Evolutionary conservation across 345 rosid species (phyloP).

Genomic region (Brassica nigra): DNA sequence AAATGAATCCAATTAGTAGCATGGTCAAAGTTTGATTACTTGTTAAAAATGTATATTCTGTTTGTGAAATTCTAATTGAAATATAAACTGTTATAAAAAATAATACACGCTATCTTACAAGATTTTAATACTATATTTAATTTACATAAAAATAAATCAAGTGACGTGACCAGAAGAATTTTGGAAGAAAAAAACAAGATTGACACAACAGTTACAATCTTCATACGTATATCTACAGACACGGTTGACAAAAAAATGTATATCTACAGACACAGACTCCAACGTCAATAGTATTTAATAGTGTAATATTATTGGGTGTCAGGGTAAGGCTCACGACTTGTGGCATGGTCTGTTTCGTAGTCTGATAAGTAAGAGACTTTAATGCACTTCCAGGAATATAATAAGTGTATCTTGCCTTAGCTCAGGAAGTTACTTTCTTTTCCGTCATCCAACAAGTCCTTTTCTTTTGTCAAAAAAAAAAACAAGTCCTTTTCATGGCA

Average conservation of each 20-base stretch:
- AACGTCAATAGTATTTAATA: neutral
- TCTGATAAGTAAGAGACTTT: neutral
- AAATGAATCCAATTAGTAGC: neutral
- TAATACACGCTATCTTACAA: neutral
- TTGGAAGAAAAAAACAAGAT: neutral
- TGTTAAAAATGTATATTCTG: neutral
- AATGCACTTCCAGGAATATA: neutral
- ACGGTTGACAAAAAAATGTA: neutral
- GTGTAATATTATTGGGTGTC: neutral
- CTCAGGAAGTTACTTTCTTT: neutral
- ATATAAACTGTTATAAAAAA: neutral
- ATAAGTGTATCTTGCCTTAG: slow-evolving; percentile 10
- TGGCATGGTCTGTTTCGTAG: neutral
- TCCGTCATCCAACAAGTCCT: slow-evolving; percentile 16
- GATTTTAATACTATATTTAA: neutral
- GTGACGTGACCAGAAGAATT: neutral
- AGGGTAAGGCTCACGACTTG: neutral
- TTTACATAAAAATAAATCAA: neutral
- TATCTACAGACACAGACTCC: neutral
- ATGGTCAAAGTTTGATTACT: neutral
- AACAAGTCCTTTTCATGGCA: slow-evolving; percentile 9
- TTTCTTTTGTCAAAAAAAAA: too few species aligned
- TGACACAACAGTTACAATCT: neutral
- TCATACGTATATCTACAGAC: neutral
- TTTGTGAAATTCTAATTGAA: neutral